These are phyloP conservation scores for Candida dajiaensis DNA, from an alignment of 805 yeast genomes.

Conservation along the genomic window DNA sequence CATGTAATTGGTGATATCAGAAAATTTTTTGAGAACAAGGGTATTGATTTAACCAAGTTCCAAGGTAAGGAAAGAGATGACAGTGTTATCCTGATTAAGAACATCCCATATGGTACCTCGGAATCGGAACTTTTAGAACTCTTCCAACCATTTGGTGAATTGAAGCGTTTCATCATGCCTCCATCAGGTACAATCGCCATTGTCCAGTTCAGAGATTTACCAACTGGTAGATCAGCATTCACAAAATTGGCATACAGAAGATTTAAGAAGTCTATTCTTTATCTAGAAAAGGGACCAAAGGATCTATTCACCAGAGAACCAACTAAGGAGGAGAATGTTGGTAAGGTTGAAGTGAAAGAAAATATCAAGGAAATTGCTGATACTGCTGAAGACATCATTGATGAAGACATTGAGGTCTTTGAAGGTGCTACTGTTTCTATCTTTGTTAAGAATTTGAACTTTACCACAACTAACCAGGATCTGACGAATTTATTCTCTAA, in stretches of 20 bases:
- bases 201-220: slow-evolving; percentile 77
- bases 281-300: slow-evolving; percentile 91
- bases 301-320: slow-evolving; percentile 67
- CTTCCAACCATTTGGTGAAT: slow-evolving; percentile 73
- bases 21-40: slow-evolving; percentile 76
- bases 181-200: slow-evolving; percentile 96
- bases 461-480: slow-evolving; percentile 59
- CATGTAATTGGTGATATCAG: slow-evolving; percentile 91
- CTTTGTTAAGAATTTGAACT: slow-evolving; percentile 88
- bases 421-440: slow-evolving; percentile 82
- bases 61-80: slow-evolving; percentile 68
- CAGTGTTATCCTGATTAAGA: slow-evolving; percentile 74
- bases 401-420: slow-evolving; percentile 32
- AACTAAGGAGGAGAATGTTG: slow-evolving; percentile 16
- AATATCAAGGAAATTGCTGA: slow-evolving; percentile 15
- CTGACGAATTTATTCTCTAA: slow-evolving; percentile 59
- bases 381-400: slow-evolving; percentile 26
- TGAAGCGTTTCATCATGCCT: slow-evolving; percentile 83
- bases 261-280: slow-evolving; percentile 79
- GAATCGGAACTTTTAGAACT: slow-evolving; percentile 75
- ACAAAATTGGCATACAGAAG: slow-evolving; percentile 81
- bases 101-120: slow-evolving; percentile 85
- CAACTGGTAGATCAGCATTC: slow-evolving; percentile 87
- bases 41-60: slow-evolving; percentile 78
- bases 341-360: slow-evolving; percentile 27